These are phyloP conservation scores for Leavenworthia alabamica DNA, from an alignment of 345 rosid species.

Conservation along the genomic window DNA sequence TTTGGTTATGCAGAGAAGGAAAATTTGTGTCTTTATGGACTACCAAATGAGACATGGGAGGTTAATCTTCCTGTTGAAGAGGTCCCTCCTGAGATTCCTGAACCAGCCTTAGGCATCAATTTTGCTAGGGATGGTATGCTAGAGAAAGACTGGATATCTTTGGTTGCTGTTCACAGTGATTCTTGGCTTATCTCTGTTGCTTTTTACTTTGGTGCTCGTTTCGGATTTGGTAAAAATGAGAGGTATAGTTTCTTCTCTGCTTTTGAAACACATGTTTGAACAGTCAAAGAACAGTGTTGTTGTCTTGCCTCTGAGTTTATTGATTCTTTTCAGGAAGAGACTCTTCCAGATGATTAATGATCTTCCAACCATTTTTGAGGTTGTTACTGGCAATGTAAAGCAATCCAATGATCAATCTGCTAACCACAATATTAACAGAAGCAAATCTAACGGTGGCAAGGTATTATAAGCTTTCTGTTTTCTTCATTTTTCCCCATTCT, in stretches of 20 bases:
- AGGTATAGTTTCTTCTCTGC: conserved; percentile 48
- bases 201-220: conserved; percentile 97
- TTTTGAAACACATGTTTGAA: too few species aligned
- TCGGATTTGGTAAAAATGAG: conserved; percentile 93
- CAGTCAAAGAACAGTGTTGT: background rate
- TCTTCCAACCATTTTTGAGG: conserved; percentile 81
- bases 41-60: conserved; percentile 95
- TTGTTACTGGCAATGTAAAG: conserved; percentile 65
- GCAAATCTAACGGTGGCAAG: conserved; percentile 63
- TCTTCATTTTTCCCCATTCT: too few species aligned
- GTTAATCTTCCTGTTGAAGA: conserved; percentile 97
- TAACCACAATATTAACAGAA: conserved; percentile 55
- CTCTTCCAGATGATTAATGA: conserved; percentile 98
- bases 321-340: conserved; percentile 59
- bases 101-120: conserved; percentile 94
- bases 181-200: conserved; percentile 98
- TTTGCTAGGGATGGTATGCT: conserved; percentile 98
- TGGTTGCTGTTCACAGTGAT: conserved; percentile 98
- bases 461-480: conserved; percentile 31
- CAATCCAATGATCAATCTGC: conserved; percentile 74
- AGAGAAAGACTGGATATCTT: conserved; percentile 92
- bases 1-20: conserved; percentile 61
- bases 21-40: conserved; percentile 88
- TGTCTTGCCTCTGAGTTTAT: background rate
- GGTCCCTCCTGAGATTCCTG: conserved; percentile 99